phyloP scores from a whole-genome alignment of 1,139 yeast species.

The Blastobotrys ciferrii region DNA sequence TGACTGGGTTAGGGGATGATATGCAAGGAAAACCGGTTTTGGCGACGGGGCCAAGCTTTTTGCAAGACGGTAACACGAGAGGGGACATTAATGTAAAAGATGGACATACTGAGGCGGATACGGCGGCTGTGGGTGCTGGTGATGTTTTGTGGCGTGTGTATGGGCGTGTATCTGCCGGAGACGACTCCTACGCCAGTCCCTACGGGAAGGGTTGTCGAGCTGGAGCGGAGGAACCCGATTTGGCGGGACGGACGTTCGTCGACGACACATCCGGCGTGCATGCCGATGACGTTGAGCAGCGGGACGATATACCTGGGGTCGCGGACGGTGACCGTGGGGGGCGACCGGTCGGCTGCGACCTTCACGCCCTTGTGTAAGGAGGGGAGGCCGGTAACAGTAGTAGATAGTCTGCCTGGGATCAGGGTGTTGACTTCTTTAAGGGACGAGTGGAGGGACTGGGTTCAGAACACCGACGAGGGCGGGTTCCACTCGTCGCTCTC shows the following conservation, averaged over 20 bases:
- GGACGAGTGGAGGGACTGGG: conserved; percentile 23
- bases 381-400: conserved; percentile 24
- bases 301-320: conserved; percentile 5
- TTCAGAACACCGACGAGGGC: conserved; percentile 14
- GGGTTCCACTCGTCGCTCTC: conserved; percentile 15
- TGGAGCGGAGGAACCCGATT: conserved; percentile 1
- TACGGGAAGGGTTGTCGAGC: not conserved
- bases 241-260: not conserved
- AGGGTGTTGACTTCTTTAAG: conserved; percentile 11
- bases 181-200: not conserved
- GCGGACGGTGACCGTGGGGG: conserved; percentile 5
- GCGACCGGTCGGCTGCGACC: conserved; percentile 14
- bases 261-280: conserved; percentile 5
- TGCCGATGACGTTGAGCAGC: not conserved
- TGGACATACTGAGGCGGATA: not conserved
- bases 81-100: not conserved
- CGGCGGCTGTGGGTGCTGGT: not conserved
- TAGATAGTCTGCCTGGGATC: conserved; percentile 8
- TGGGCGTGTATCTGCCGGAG: not conserved
- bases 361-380: conserved; percentile 20
- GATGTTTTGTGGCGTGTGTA: not conserved
- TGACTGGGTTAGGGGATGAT: not conserved
- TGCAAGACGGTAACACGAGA: not conserved
- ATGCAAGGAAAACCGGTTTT: too few species aligned
- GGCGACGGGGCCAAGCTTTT: not conserved